Evolutionary conservation across 2,329 filamentous ascomycete genomes (phyloP).

Genomic region (Colletotrichum limetticola): DNA sequence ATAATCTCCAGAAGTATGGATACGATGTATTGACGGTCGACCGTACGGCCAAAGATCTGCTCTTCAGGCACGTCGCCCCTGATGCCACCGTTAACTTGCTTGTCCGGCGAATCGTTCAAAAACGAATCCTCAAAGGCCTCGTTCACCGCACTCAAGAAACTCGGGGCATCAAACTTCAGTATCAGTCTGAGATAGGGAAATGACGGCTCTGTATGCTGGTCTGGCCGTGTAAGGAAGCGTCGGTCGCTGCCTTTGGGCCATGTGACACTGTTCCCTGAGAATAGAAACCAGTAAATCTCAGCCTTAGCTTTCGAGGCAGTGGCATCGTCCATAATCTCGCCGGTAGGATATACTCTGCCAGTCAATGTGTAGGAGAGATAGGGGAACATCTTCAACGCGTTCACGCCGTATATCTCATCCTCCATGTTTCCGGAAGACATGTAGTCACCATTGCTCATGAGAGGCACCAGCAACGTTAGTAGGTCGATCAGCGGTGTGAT

Average conservation of each 20-base stretch:
- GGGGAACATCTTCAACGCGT: constrained; percentile 91
- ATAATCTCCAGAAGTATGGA: constrained; percentile 93
- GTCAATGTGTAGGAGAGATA: constrained; percentile 94
- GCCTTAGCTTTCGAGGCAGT: constrained; percentile 82
- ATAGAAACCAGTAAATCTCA: constrained; percentile 92
- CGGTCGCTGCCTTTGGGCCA: constrained; percentile 77
- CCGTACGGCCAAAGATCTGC: constrained; percentile 74
- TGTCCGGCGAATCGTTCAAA: constrained; percentile 81
- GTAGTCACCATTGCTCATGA: constrained; percentile 66
- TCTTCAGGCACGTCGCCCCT: constrained; percentile 69
- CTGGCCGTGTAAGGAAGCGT: constrained; percentile 69
- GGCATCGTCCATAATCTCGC: constrained; percentile 77
- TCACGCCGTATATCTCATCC: constrained; percentile 71
- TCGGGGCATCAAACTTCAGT: constrained; percentile 88
- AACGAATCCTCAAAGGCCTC: constrained; percentile 97
- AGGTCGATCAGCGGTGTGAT: constrained; percentile 91
- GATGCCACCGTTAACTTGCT: constrained; percentile 64
- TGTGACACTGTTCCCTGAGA: constrained; percentile 80
- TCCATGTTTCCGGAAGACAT: constrained; percentile 65
- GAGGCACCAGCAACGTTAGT: constrained; percentile 71
- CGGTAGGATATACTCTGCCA: constrained; percentile 90
- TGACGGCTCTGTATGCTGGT: constrained; percentile 71
- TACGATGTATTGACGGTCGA: constrained; percentile 92
- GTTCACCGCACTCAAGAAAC: constrained; percentile 94
- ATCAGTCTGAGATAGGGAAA: constrained; percentile 89